Conservation (phyloP, 139 green algal genomes). For the Raphidocelis subcapitata region DNA sequence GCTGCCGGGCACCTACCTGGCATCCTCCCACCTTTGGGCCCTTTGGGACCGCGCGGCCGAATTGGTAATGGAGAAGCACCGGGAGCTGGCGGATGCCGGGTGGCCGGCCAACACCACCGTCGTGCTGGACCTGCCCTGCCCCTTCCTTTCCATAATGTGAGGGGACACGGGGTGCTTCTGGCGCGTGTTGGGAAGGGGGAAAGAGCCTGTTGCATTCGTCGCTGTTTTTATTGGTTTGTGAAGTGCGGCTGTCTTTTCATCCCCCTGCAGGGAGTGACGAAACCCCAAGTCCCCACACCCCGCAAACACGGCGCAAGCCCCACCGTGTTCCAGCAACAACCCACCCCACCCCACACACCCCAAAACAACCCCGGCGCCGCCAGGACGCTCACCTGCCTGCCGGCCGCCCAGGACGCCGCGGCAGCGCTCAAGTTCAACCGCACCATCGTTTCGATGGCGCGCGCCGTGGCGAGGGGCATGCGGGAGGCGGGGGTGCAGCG, state of each 20-base stretch:
- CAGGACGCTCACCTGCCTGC: constrained; percentile 42
- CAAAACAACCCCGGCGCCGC: neutral
- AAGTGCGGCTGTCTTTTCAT: too few relatives aligned
- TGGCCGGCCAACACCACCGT: constrained; percentile 35
- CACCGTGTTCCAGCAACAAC: too few relatives aligned
- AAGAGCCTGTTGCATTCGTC: too few relatives aligned
- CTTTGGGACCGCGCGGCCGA: constrained; percentile 37
- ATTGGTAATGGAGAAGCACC: constrained; percentile 30
- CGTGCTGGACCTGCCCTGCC: constrained; percentile 68
- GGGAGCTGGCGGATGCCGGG: constrained; percentile 26
- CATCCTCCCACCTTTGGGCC: constrained; percentile 30
- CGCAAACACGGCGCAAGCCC: too few relatives aligned
- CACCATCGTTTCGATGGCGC: constrained; percentile 41
- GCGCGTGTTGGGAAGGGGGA: neutral
- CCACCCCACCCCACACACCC: too few relatives aligned
- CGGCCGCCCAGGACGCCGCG: constrained; percentile 58
- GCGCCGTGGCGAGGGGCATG: constrained; percentile 52
- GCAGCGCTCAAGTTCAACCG: constrained; percentile 55
- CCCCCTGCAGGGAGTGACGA: too few relatives aligned
- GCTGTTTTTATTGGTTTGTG: too few relatives aligned
- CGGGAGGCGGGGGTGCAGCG: constrained; percentile 10
- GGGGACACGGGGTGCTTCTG: neutral
- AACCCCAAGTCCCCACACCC: too few relatives aligned
- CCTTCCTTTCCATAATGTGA: constrained; percentile 63
- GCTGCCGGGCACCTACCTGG: constrained; percentile 25